Conservation (phyloP, 768 basidiomycete species). For the Naganishia randhawae region DNA sequence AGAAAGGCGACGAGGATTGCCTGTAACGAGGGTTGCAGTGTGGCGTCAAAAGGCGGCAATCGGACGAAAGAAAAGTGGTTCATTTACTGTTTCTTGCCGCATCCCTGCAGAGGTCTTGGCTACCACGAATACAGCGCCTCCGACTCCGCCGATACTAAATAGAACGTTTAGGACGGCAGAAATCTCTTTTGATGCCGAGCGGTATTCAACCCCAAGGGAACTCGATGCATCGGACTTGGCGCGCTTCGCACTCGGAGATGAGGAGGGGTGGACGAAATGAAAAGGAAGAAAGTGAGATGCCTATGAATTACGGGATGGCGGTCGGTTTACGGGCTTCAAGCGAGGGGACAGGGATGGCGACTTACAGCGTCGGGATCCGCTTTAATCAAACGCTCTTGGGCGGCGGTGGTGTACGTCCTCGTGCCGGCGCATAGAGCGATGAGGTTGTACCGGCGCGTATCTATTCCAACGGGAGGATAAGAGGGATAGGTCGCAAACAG, state of each 20-base stretch:
- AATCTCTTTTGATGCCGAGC: conserved; percentile 19
- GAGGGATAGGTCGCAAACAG: not conserved
- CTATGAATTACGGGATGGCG: not conserved
- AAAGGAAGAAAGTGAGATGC: conserved; percentile 9
- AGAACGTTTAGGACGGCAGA: conserved; percentile 22
- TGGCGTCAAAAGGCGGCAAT: not conserved
- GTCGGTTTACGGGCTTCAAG: not conserved
- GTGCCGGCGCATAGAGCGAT: conserved; percentile 20
- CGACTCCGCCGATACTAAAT: conserved; percentile 21
- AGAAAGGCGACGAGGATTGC: conserved; percentile 23
- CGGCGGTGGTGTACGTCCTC: conserved; percentile 1
- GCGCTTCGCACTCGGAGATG: not conserved
- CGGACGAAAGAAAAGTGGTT: not conserved
- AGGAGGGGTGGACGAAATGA: not conserved
- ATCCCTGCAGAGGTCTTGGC: conserved; percentile 25
- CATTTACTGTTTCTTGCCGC: conserved; percentile 8
- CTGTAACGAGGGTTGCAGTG: not conserved
- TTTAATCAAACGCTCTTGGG: conserved; percentile 19
- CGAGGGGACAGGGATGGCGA: not conserved
- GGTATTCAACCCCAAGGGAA: conserved; percentile 23
- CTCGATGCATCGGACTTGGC: not conserved
- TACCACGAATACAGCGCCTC: conserved; percentile 18
- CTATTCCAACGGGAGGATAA: not conserved
- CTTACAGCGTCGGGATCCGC: conserved; percentile 15
- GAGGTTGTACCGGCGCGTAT: conserved; percentile 6